Evolutionary conservation across 768 basidiomycete genomes (phyloP), one percentile per base, ranked within the genome.

Genomic region (Saitozyma podzolica): DNA sequence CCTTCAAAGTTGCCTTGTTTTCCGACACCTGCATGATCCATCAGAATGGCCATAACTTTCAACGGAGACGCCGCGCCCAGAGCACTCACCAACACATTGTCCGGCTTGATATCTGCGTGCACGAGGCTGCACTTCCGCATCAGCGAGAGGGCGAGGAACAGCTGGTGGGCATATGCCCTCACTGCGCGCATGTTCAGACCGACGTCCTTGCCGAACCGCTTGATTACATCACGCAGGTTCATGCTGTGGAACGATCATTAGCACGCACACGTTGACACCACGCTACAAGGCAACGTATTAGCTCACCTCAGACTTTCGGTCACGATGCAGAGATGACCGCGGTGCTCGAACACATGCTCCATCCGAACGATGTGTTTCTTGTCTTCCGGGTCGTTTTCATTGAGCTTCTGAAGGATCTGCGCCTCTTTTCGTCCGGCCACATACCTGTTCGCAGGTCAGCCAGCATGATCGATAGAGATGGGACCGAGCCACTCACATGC

Each of bases 81-180:
- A 49, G 51, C 42, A 84, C 88, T 40, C 65, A 93, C 94, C 73
- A 98, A 79, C 49, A 99, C 95, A 77, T 98, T 98, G 78, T 98
- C 96, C 17, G 96, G 96, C 80, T 98, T 98, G 78, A 99, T 91
- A 76, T 99, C 96, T 8, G 96, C 96, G 73, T 99, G 96, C 86
- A 97, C 96, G 62, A 98, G 87, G 67, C 90, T 92, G 62, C 87
- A 85, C 81, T 97, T 97, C 68, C 87, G 86, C 75, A 98, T 82
- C 58, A 94, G 82, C 68, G 89, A 86, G 66, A 98, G 79, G 16
- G 91, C 85, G 56, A 97, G 84, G 81, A 98, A 94, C 56, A 99
- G 86, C 75, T 99, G 96, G 69, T 95, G 91, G 40, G 96, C 88
- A 77, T 99, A 99, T n/a, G 94, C 93, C 68, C 95, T 87, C n/a